Conservation (phyloP, 179 eudicot species). For the Beta lomatogona region DNA sequence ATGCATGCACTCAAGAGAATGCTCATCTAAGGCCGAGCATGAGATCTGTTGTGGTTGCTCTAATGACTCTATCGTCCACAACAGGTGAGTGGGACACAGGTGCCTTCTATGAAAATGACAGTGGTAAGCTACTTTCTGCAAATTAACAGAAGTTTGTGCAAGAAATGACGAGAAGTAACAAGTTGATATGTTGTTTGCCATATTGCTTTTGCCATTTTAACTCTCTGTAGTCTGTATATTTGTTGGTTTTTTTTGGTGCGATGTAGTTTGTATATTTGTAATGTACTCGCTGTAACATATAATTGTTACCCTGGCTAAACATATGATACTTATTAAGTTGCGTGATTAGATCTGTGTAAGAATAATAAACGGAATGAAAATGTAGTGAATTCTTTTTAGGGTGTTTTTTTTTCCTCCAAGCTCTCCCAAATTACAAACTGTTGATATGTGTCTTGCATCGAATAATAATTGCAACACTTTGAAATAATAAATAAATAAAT, state of each 20-base stretch:
- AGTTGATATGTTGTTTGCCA: neutral
- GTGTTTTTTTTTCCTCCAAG: neutral
- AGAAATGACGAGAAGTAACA: neutral
- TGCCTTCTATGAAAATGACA: slow-evolving; percentile 33
- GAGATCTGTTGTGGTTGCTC: slow-evolving; percentile 56
- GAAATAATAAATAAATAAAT: no score
- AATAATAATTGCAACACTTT: no score
- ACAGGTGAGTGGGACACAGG: slow-evolving; percentile 51
- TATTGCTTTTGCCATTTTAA: neutral
- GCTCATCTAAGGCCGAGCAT: slow-evolving; percentile 54
- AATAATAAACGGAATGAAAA: neutral
- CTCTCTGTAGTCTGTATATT: no score
- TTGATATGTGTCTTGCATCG: no score
- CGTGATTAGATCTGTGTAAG: neutral
- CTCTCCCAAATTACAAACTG: no score
- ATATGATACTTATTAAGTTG: neutral
- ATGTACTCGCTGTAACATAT: neutral
- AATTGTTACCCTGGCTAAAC: neutral
- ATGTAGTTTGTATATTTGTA: neutral
- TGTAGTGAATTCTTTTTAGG: neutral
- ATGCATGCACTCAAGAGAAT: slow-evolving; percentile 54
- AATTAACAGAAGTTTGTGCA: neutral
- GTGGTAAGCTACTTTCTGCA: slow-evolving; percentile 31
- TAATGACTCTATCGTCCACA: slow-evolving; percentile 45
- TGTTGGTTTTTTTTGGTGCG: no score